Evolutionary conservation across 257 asterid species (phyloP).

Genomic region (Henckelia pumila): DNA sequence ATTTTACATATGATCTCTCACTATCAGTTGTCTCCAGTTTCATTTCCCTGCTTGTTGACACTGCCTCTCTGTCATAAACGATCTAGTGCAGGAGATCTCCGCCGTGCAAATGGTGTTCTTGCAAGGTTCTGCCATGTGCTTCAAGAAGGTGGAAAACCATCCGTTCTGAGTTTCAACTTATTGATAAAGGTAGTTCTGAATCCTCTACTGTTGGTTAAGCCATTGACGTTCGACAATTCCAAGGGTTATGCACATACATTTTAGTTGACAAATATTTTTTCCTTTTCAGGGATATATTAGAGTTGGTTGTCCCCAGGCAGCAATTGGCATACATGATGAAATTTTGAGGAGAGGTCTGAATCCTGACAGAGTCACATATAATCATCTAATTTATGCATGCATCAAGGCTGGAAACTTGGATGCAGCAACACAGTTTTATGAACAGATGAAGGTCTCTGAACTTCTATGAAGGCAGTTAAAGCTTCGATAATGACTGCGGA

Average conservation of each 20-base stretch:
- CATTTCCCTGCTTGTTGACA: conserved; percentile 33
- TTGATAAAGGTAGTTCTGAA: conserved; percentile 55
- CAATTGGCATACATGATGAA: conserved; percentile 48
- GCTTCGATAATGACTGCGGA: conserved; percentile 40
- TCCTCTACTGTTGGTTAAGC: not conserved
- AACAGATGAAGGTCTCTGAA: conserved; percentile 70
- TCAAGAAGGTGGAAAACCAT: conserved; percentile 55
- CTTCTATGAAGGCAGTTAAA: conserved; percentile 56
- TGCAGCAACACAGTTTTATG: conserved; percentile 44
- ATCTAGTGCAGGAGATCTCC: conserved; percentile 82
- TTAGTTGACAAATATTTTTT: conserved; percentile 20
- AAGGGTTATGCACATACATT: not conserved
- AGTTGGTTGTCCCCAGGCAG: conserved; percentile 53
- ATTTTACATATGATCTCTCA: not conserved
- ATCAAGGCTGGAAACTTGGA: conserved; percentile 53
- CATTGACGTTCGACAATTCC: not conserved
- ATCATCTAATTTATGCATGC: conserved; percentile 61
- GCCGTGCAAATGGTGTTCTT: conserved; percentile 44
- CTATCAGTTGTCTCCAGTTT: conserved; percentile 18
- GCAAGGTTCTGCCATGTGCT: conserved; percentile 27
- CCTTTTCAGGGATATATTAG: conserved; percentile 61
- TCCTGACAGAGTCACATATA: conserved; percentile 59
- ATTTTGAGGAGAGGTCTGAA: conserved; percentile 49
- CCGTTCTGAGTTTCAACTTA: conserved; percentile 51
- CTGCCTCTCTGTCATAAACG: conserved; percentile 32